Conservation (phyloP, 208 protist genomes). For the Crithidia sp. region DNA sequence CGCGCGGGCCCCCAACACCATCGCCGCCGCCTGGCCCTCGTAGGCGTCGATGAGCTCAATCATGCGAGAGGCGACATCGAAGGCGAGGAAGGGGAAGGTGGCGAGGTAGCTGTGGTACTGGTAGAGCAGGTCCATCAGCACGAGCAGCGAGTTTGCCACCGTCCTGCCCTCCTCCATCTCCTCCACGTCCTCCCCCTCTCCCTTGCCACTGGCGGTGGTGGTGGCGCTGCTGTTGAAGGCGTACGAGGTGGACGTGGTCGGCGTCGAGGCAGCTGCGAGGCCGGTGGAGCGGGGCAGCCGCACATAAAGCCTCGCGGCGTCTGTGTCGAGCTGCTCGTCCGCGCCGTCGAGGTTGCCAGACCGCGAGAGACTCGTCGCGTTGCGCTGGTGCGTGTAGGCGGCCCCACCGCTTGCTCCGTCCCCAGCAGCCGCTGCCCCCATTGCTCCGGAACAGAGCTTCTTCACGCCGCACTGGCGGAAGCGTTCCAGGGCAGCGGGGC, state of each 20-base stretch:
- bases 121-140: conserved; percentile 76
- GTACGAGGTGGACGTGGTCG: conserved; percentile 1
- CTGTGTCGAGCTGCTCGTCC: conserved; percentile 27
- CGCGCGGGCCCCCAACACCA: conserved; percentile 85
- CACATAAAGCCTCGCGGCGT: conserved; percentile 48
- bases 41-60: conserved; percentile 86
- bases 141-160: conserved; percentile 72
- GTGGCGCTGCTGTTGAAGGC: conserved; percentile 11
- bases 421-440: background rate
- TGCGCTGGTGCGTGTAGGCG: background rate
- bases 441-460: conserved; percentile 8
- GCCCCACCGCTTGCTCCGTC: background rate
- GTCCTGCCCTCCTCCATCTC: conserved; percentile 65
- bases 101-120: conserved; percentile 79
- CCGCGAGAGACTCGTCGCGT: background rate
- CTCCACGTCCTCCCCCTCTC: conserved; percentile 17
- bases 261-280: background rate
- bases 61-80: conserved; percentile 75
- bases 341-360: conserved; percentile 16
- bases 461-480: conserved; percentile 40
- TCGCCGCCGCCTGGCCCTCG: conserved; percentile 60
- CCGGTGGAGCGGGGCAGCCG: conserved; percentile 20
- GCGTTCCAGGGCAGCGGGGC: conserved; percentile 32
- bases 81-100: conserved; percentile 82
- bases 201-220: background rate